Evolutionary conservation across 2,329 filamentous ascomycete species (phyloP), one percentile per base, ranked within the genome.

Genomic region (Endocalyx cinctus): DNA sequence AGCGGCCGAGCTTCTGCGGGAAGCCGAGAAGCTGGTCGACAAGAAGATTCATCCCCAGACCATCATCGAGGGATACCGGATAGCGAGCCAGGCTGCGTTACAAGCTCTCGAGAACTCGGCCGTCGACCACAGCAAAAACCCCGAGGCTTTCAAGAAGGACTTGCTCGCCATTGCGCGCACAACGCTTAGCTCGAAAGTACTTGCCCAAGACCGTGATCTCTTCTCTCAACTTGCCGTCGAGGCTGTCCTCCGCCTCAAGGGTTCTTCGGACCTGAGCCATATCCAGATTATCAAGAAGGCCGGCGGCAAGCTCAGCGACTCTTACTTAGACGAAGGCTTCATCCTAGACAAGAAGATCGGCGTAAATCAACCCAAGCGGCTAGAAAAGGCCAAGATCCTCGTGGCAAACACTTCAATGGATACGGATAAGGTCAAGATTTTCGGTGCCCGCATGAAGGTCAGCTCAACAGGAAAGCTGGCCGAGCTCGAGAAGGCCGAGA

Each of bases 281-380:
- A 98, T 98, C 47, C 92, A 98, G 64, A 89, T 98, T 56, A 98
- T 98, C 72, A 98, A 98, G 75, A 98, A 98, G 74, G 84, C 90
- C 3, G 92, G 92, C 51, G 92, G 92, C 52, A 98, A 97, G 74
- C 79, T 98, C 38, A 92, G 82, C 60, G 92, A 98, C 62, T 97
- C 90, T 10, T 98, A 98, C 65, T 75, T 98, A 26, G 92, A 98
- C 57, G 88, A 96, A 54, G 92, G 92, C 5, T 98, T 98, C 69
- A 97, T 98, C 56, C 72, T 98, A 34, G 92, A 98, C 70, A 98
- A 98, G 77, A 94, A 90, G 70, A 95, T 98, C 47, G 92, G 92
- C 48, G 90, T 97, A 38, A 97, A 97, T 71, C 92, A 98, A 65
- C 92, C 92, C 34, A 97, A 97, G 74, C 77, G 88, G 38, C 72